Evolutionary conservation across 257 asterid genomes (phyloP).

Genomic region (Solanum infundibuliforme): DNA sequence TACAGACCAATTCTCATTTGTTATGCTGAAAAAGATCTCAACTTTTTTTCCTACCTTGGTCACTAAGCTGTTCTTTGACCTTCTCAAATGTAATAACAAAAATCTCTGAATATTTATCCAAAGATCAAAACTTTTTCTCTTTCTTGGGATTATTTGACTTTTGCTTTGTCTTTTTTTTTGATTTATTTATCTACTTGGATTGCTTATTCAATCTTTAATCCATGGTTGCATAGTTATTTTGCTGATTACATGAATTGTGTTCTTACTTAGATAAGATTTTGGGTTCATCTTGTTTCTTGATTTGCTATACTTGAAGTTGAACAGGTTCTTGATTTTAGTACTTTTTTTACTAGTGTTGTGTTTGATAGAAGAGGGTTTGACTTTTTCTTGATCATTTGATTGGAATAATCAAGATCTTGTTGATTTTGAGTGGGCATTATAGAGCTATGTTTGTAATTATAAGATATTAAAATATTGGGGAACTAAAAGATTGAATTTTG

Average conservation of each 20-base stretch:
- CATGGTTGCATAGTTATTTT: background rate
- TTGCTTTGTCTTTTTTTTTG: background rate
- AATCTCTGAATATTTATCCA: background rate
- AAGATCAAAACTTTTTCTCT: background rate
- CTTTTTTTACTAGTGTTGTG: background rate
- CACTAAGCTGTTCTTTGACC: constrained; percentile 14
- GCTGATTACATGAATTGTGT: background rate
- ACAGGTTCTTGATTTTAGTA: background rate
- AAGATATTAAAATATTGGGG: background rate
- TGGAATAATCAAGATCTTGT: background rate
- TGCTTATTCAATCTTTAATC: background rate
- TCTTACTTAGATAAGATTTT: background rate
- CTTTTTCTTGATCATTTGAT: background rate
- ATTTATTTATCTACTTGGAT: background rate
- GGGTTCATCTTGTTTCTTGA: background rate
- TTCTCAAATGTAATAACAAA: background rate
- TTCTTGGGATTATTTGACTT: background rate
- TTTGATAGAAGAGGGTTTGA: background rate
- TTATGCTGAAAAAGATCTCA: background rate
- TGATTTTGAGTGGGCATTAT: background rate
- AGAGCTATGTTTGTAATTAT: background rate
- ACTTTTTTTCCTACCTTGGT: background rate
- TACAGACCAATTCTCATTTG: constrained; percentile 14
- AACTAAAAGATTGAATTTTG: constrained; percentile 3
- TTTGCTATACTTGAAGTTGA: background rate